Evolutionary conservation across 371 early-diverging fungal genomes (phyloP), one percentile per base, ranked within the genome.

Genomic region (Mortierella sp.): DNA sequence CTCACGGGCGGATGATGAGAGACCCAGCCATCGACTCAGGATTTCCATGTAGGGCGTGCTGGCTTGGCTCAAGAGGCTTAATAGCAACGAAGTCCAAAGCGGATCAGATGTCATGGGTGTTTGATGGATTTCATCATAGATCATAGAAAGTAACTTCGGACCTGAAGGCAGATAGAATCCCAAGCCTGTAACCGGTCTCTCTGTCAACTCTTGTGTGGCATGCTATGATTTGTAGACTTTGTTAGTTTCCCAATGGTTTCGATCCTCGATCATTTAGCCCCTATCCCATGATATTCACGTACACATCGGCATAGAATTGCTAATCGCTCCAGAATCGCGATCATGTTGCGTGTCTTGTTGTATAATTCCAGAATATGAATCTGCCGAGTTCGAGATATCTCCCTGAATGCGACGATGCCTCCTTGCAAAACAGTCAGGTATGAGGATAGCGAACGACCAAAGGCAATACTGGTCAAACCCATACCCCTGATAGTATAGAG

Each of bases 11-110:
- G 57, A 57, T 4, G 68, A 53, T 9, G 60, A 49, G 2, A 83
- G 58, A 10, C 83, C 82, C 27, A 86, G 40, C 86, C 86, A 86
- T 50, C 67, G 77, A 40, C 81, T 83, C 22, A 86, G 64, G 50
- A 85, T 86, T 37, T 71, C 67, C 17, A 80, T 43, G 41, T 85
- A 86, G 1, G 86, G 86, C 19, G 70, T 60, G 22, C 85, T 86
- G 12, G 81, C 71, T 43, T 85, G 81, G 39, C 72, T 77, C 37
- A 84, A 54, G 3, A 83, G 34, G 17, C 72, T 68, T 2, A 82
- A 57, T 31, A 82, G 65, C 2, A 85, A 54, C 22, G 80, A 72
- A 13, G 65, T 58, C 74, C 85, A 83, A 28, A 84, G 54, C 0
- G 76, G 67, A 29, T 74, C 58, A 14, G 67, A 57, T 27, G 82